These are phyloP conservation scores for Metschnikowia matae DNA, from an alignment of 805 yeast genomes.

Conservation along the genomic window DNA sequence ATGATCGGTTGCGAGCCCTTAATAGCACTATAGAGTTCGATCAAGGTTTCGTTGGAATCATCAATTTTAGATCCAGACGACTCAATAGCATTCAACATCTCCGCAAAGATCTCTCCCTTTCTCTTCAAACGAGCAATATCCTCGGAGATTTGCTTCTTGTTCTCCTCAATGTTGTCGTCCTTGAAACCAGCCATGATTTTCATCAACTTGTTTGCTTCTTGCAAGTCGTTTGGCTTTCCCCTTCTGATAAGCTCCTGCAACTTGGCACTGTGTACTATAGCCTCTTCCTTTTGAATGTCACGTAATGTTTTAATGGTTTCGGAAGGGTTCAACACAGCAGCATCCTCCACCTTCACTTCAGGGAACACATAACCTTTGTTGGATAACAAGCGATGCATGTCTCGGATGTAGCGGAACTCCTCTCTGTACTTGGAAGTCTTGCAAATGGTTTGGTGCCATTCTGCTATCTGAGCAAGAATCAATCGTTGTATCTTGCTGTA, in stretches of 20 bases:
- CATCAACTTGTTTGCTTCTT: slow-evolving; percentile 96
- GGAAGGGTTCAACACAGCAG: slow-evolving; percentile 87
- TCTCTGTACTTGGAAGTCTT: slow-evolving; percentile 85
- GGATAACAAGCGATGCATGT: slow-evolving; percentile 87
- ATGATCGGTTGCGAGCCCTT: slow-evolving; percentile 85
- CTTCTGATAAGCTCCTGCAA: slow-evolving; percentile 92
- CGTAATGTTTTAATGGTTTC: slow-evolving; percentile 84
- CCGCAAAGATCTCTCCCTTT: slow-evolving; percentile 81
- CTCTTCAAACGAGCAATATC: slow-evolving; percentile 81
- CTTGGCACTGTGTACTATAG: slow-evolving; percentile 89
- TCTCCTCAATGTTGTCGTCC: slow-evolving; percentile 70
- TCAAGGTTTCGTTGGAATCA: slow-evolving; percentile 64
- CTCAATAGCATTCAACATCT: slow-evolving; percentile 63
- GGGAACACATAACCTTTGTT: slow-evolving; percentile 95
- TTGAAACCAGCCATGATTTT: slow-evolving; percentile 97
- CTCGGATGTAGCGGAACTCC: slow-evolving; percentile 87
- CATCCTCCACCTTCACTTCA: slow-evolving; percentile 82
- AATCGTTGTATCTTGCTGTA: slow-evolving; percentile 80
- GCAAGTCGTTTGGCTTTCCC: slow-evolving; percentile 91
- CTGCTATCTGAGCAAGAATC: slow-evolving; percentile 86
- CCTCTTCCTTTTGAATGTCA: slow-evolving; percentile 89
- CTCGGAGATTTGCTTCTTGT: slow-evolving; percentile 72
- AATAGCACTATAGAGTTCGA: slow-evolving; percentile 72
- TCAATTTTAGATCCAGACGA: slow-evolving; percentile 37
- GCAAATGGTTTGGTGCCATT: slow-evolving; percentile 95